Evolutionary conservation across 2,329 filamentous ascomycete genomes (phyloP).

Genomic region (Pseudogymnoascus sp.): DNA sequence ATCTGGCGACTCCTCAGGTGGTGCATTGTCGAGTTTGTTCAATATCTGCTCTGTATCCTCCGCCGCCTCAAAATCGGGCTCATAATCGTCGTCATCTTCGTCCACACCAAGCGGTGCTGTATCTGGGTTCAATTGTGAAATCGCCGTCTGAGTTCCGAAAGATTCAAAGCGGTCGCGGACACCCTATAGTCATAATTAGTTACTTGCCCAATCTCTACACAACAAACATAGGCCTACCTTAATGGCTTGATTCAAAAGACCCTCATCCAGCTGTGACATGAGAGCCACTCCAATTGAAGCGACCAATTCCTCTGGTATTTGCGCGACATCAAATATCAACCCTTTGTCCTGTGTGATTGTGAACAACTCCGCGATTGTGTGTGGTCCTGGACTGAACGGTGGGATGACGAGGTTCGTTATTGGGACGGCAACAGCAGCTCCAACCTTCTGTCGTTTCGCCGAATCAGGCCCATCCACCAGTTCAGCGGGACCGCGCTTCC

Average conservation of each 20-base stretch:
- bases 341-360: constrained; percentile 63
- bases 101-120: constrained; percentile 57
- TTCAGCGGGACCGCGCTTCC: constrained; percentile 68
- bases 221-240: constrained; percentile 43
- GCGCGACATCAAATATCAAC: constrained; percentile 53
- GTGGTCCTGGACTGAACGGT: constrained; percentile 64
- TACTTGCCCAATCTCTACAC: neutral
- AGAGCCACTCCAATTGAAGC: constrained; percentile 75
- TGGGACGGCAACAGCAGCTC: constrained; percentile 37
- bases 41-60: constrained; percentile 71
- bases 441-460: constrained; percentile 72
- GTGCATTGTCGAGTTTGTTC: constrained; percentile 65
- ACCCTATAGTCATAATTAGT: constrained; percentile 31
- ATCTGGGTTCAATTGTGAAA: constrained; percentile 42
- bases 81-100: constrained; percentile 85
- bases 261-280: constrained; percentile 61
- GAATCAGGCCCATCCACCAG: constrained; percentile 63
- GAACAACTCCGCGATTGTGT: constrained; percentile 76
- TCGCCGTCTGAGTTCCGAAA: constrained; percentile 24
- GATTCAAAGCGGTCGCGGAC: constrained; percentile 40
- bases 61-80: constrained; percentile 72
- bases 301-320: constrained; percentile 66
- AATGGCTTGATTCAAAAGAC: constrained; percentile 63
- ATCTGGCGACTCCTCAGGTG: constrained; percentile 45
- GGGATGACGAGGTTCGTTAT: constrained; percentile 47